Base-by-base conservation (phyloP, 192 early-diverging fungal genomes). In the Linnemannia elongata region DNA sequence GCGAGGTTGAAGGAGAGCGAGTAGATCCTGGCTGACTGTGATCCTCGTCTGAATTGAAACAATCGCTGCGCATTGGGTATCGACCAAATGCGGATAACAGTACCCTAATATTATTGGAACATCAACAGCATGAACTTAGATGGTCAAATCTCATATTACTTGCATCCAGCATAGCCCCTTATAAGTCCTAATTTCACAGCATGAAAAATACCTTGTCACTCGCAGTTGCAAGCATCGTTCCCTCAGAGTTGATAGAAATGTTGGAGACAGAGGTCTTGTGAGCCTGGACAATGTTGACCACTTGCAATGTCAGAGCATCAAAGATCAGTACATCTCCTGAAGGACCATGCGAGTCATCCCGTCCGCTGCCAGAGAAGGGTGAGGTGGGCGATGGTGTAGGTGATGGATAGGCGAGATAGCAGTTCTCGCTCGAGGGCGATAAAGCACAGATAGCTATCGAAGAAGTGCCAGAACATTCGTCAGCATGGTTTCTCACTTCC, bases 1-100 rank as follows among this genome's bases (percentile, higher is more conserved):
- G 91, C 88, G 12, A 93, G 76, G 76, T 95, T 97, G 85, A 99
- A 99, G 0, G 96, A 92, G 35, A 99, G 92, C 13, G 97, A 98
- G 77, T 95, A 97, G 77, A 99, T 99, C 75, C 94, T 92, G 35
- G 97, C 96, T 20, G 96, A 93, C 85, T 98, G 98, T 2, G 97
- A 95, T 70, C 98, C 98, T 49, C 98, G 91, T 68, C 98, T 94
- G 90, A 99, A 98, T 89, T 99, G 97, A 82, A 94, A 95, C 27
- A 99, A 89, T 78, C 97, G 95, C 76, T 95, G 90, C 24, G 96
- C 97, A 71, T 95, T 91, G 17, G 97, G 95, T 30, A 98, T 92
- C 22, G 96, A 93, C 86, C 97, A 99, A 9, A 99, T 97, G 44
- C 98, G 94, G 77, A 99, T 98, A 1, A 99, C 96, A 2, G 98